Evolutionary conservation across 208 protist genomes (phyloP), one percentile per base, ranked within the genome.

Genomic region (Crithidia sp.): DNA sequence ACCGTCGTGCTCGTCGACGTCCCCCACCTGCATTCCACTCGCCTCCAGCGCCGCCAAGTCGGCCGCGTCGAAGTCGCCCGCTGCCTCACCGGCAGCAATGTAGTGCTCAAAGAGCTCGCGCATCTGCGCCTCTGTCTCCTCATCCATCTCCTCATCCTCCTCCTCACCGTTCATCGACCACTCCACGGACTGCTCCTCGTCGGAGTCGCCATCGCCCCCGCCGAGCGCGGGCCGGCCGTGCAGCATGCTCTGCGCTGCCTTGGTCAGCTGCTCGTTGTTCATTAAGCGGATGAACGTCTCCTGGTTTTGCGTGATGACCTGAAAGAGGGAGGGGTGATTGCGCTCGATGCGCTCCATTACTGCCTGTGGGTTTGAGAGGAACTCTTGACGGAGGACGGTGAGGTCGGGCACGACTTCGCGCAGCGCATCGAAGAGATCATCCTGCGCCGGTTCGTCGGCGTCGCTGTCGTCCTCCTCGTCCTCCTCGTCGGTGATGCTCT

Each of bases 221-320:
- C 64, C 64, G n/a, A 50, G 43, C 17, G 72, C 58, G 45, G 76
- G 36, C 13, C 61, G 73, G 61, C 55, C 77, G 58, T 83, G 61
- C 68, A 71, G 57, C 70, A 70, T 65, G 45, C 63, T 54, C 69
- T 91, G 76, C 43, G 80, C 57, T 13, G 79, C 76, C 40, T 72
- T 74, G 5, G 94, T 77, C 8, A 92, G 70, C 19, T 81, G 58
- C 64, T 92, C 88, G 69, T 91, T 91, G 76, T 92, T 91, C 54
- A 96, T 89, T 41, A 96, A 79, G 10, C 82, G 71, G 6, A 95
- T 47, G 70, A 95, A 96, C n/a, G 77, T 84, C 64, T 90, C 79
- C 60, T 93, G 84, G 75, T 96, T 86, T 12, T 78, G 76, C 4
- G 81, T 81, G 67, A 96, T 95, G 60, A 95, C 86, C 57, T 92